These are phyloP conservation scores for Neurospora sp. DNA, from an alignment of 495 filamentous ascomycete genomes.

Conservation along the genomic window DNA sequence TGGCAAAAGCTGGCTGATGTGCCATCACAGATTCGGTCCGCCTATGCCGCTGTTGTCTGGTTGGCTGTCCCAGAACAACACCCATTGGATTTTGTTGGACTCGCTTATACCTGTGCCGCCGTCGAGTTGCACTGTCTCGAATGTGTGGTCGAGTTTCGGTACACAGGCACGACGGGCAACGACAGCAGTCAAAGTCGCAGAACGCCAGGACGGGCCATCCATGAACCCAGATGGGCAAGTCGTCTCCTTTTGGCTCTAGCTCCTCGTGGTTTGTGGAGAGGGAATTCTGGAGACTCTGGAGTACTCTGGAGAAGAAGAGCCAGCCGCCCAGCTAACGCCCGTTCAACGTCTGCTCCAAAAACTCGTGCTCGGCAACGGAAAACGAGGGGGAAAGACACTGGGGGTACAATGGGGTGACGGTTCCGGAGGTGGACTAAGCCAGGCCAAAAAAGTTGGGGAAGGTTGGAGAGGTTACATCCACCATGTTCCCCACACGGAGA, in stretches of 20 bases:
- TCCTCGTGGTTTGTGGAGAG: not conserved
- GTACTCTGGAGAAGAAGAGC: not conserved
- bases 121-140: not conserved
- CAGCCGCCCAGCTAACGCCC: not conserved
- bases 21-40: not conserved
- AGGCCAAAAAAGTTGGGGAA: conserved; percentile 16
- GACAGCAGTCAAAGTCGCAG: not conserved
- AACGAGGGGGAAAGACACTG: not conserved
- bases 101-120: not conserved
- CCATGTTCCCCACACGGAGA: not conserved
- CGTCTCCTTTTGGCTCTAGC: not conserved
- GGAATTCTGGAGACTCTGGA: not conserved
- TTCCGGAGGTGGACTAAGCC: not conserved
- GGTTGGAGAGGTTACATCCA: conserved; percentile 12
- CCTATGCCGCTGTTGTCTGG: not conserved
- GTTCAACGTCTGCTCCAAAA: not conserved
- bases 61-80: not conserved
- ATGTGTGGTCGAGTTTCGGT: not conserved
- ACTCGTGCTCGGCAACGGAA: not conserved
- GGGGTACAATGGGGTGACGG: not conserved
- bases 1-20: not conserved
- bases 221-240: not conserved
- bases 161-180: not conserved
- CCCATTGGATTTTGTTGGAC: not conserved
- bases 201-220: not conserved